Percentiles rank a stretch among this genome's conserved stretches.
Conservation (phyloP, 192 early-diverging fungal genomes). For the Coemansia sp. region DNA sequence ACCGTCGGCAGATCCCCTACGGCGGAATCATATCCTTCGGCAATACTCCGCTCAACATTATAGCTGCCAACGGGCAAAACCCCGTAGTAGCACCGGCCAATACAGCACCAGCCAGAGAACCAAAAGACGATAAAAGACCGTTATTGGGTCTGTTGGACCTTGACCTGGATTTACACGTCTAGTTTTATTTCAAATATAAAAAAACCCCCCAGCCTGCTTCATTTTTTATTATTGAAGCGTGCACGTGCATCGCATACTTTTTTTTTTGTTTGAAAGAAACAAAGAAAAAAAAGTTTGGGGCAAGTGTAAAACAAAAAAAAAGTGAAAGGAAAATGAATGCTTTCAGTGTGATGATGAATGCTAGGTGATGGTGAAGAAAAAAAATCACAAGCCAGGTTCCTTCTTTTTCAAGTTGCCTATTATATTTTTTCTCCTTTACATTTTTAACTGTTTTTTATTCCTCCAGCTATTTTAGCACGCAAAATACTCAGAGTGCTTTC, state of each 20-base stretch:
- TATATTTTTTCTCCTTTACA: neutral
- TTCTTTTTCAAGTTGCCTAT: too few relatives aligned
- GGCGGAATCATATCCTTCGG: conserved; percentile 24
- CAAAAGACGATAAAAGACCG: neutral
- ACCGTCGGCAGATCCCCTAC: conserved; percentile 26
- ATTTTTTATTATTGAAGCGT: too few relatives aligned
- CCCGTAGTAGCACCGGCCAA: neutral
- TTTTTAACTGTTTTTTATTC: neutral
- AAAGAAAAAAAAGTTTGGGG: conserved; percentile 5
- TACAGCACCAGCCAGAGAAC: neutral
- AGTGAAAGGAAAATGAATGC: neutral
- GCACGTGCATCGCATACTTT: too few relatives aligned
- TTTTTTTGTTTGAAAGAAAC: neutral
- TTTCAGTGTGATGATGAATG: too few relatives aligned
- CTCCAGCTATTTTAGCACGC: neutral
- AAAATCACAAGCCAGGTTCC: too few relatives aligned
- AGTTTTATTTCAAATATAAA: neutral
- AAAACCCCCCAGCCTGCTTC: too few relatives aligned
- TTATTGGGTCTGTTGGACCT: conserved; percentile 19
- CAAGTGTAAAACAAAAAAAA: neutral
- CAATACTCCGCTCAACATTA: conserved; percentile 8
- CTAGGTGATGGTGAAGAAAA: too few relatives aligned
- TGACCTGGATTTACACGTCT: conserved; percentile 18
- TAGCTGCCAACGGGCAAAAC: neutral
- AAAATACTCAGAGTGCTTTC: neutral